Evolutionary conservation across 129 eudicot species (phyloP), one percentile per base, ranked within the genome.

Genomic region (Heracleum sosnowskyi): DNA sequence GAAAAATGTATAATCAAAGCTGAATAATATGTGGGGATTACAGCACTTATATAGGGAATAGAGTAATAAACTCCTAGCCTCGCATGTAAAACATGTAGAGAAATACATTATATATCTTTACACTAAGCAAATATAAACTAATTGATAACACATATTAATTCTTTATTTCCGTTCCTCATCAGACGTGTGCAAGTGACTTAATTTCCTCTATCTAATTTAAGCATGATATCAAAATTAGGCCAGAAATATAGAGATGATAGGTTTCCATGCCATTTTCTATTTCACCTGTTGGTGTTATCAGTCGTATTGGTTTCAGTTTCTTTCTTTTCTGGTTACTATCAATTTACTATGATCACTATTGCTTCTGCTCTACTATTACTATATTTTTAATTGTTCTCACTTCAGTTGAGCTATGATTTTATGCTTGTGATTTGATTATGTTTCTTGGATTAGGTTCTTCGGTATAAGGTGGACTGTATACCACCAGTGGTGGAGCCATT

Each of bases 391-490:
- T 55, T 53, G 12, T n/a, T 57, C 12, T 57, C 66, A 57, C 33
- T 64, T 64, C 17, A 46, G 37, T 36, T 75, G 3, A 39, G 3
- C 5, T 18, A 3, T 40, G 15, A 77, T 77, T n/a, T 4, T 8
- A 62, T 11, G 6, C 35, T 79, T 72, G 55, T 45, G 28, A 79
- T 26, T 70, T 75, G 62, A 42, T 80, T 64, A 24, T 72, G 45
- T 73, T 77, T 40, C 46, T n/a, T 81, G 81, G 53, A 81, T 72
- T 82, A 93, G 98, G 91, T 84, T 28, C 66, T 93, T 84, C 87
- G 89, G n/a, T 93, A 88, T 88, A 93, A 93, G 86, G 97, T 92
- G 81, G 97, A 92, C 81, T 92, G 97, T 69, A 86, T 92, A 79
- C 95, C 97, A 46, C 97, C 97, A 8, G 97, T 92, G 71, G 89